Conservation (phyloP, 2,329 filamentous ascomycete species). For the Trichoderma sp. region DNA sequence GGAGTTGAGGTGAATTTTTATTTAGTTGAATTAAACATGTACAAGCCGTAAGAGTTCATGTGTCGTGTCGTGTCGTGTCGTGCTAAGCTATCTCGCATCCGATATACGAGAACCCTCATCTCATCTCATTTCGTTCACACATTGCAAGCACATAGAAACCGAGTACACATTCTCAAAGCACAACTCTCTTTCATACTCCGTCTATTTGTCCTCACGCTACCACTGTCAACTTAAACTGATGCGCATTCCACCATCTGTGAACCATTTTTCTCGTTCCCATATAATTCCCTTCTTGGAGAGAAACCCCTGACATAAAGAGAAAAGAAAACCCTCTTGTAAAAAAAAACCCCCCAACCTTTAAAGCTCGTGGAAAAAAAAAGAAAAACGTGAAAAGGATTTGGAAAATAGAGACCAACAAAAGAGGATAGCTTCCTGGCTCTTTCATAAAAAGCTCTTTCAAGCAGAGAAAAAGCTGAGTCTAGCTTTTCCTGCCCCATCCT, state of each 20-base stretch:
- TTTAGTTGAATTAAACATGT: neutral
- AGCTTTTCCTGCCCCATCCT: neutral
- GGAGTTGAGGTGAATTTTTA: neutral
- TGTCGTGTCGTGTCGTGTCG: too few species aligned
- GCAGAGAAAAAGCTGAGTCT: neutral
- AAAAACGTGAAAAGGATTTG: neutral
- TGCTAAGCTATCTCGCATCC: too few species aligned
- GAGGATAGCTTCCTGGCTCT: neutral
- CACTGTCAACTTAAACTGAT: neutral
- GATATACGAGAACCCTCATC: too few species aligned
- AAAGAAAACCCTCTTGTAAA: neutral
- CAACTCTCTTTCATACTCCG: neutral
- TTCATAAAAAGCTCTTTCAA: neutral
- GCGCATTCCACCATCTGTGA: neutral
- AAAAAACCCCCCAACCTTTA: neutral
- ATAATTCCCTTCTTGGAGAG: neutral
- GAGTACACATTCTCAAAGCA: neutral
- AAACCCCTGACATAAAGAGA: neutral
- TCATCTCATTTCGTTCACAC: neutral
- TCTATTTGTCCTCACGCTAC: neutral
- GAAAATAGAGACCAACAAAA: neutral
- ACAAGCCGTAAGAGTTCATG: too few species aligned
- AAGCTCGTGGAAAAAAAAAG: neutral
- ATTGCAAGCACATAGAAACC: neutral
- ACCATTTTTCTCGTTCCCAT: neutral